phyloP scores from a whole-genome alignment of 1,139 yeast species.

The Schwanniomyces etchellsii region DNA sequence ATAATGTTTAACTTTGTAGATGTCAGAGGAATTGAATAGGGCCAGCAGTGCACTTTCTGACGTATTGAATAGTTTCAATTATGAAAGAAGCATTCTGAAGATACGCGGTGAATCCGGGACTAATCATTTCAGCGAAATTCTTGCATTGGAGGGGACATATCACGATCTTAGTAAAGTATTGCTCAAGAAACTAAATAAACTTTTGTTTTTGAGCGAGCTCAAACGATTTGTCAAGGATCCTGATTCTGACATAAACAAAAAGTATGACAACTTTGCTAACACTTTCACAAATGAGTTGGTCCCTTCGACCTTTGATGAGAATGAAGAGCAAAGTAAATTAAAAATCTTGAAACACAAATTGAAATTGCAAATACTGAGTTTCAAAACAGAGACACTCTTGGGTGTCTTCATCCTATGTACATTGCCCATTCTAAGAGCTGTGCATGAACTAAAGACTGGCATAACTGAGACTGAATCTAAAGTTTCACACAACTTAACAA shows the following conservation, averaged over 20 bases:
- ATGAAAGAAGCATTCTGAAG: slow-evolving; percentile 23
- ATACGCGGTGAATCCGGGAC: slow-evolving; percentile 4
- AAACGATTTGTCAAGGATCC: slow-evolving; percentile 12
- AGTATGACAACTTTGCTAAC: slow-evolving; percentile 8
- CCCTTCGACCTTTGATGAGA: background rate
- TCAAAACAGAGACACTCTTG: slow-evolving; percentile 22
- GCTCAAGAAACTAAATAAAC: slow-evolving; percentile 18
- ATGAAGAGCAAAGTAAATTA: slow-evolving; percentile 6
- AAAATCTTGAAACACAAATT: slow-evolving; percentile 15
- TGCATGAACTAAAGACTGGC: slow-evolving; percentile 24
- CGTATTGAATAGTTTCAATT: slow-evolving; percentile 19
- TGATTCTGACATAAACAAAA: slow-evolving; percentile 9
- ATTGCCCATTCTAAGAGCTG: slow-evolving; percentile 27
- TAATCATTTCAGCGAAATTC: slow-evolving; percentile 5
- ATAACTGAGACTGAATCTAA: slow-evolving; percentile 25
- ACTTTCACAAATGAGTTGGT: slow-evolving; percentile 1
- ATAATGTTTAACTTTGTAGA: too few species aligned
- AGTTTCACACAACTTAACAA: slow-evolving; percentile 20
- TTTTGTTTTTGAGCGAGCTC: slow-evolving; percentile 25
- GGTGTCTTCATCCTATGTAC: slow-evolving; percentile 20
- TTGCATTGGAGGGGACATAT: slow-evolving; percentile 18
- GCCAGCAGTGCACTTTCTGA: slow-evolving; percentile 18
- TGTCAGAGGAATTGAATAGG: slow-evolving; percentile 15
- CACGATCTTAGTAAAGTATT: slow-evolving; percentile 15
- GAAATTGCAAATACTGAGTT: slow-evolving; percentile 13